These are phyloP conservation scores for Kodamaea hsintzibuensis DNA, from an alignment of 805 yeast genomes.

Conservation along the genomic window DNA sequence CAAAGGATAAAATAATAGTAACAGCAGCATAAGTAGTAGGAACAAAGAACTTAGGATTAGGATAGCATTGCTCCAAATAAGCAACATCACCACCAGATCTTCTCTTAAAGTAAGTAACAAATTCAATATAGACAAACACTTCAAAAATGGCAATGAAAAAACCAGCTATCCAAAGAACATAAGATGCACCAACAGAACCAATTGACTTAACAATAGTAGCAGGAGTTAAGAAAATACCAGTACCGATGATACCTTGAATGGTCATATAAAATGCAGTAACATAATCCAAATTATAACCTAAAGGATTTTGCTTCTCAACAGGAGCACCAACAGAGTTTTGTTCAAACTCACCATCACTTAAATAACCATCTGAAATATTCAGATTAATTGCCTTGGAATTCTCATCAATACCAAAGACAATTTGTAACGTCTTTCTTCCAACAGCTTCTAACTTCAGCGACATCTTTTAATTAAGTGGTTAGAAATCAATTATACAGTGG, in stretches of 20 bases:
- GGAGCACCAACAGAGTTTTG: conserved; percentile 39
- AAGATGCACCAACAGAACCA: conserved; percentile 46
- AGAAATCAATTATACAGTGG: background rate
- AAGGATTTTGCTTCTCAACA: conserved; percentile 38
- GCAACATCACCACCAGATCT: conserved; percentile 42
- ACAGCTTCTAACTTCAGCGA: background rate
- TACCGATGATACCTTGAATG: conserved; percentile 70
- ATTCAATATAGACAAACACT: conserved; percentile 41
- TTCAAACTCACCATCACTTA: conserved; percentile 6
- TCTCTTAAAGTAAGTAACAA: conserved; percentile 36
- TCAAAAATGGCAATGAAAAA: conserved; percentile 40
- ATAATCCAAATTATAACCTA: conserved; percentile 37
- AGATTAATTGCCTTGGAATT: conserved; percentile 1
- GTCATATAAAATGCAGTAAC: conserved; percentile 60
- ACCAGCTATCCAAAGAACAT: conserved; percentile 45
- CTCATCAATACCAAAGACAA: conserved; percentile 12
- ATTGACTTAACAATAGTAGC: conserved; percentile 52
- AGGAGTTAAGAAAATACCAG: conserved; percentile 76
- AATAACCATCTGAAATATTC: conserved; percentile 7
- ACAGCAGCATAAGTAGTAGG: conserved; percentile 42
- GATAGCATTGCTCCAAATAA: conserved; percentile 40
- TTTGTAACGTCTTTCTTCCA: conserved; percentile 2
- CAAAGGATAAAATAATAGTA: conserved; percentile 35
- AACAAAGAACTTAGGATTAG: conserved; percentile 33
- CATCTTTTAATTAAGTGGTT: background rate